These are phyloP conservation scores for Emericellopsis atlantica DNA, from an alignment of 2,329 filamentous ascomycete species.

Conservation along the genomic window DNA sequence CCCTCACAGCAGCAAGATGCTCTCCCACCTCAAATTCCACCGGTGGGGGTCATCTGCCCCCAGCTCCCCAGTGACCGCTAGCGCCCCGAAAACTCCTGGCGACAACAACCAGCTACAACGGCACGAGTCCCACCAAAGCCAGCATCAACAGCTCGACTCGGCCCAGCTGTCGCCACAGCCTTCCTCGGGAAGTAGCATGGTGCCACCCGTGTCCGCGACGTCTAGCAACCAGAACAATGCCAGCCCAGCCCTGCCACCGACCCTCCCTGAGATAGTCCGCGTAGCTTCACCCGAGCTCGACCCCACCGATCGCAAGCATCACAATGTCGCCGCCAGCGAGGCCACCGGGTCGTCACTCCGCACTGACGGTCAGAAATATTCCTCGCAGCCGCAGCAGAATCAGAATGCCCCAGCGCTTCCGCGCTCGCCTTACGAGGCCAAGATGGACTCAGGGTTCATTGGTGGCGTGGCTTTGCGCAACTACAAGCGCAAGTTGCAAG, in stretches of 20 bases:
- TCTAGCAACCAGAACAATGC: slow-evolving; percentile 23
- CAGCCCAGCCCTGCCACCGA: slow-evolving; percentile 5
- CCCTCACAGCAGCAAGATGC: slow-evolving; percentile 18
- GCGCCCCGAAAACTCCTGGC: not conserved
- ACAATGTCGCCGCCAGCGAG: slow-evolving; percentile 10
- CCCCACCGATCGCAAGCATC: slow-evolving; percentile 5
- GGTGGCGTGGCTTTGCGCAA: slow-evolving; percentile 42
- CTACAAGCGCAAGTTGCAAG: slow-evolving; percentile 23
- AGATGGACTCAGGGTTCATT: slow-evolving; percentile 33
- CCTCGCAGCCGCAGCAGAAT: slow-evolving; percentile 5
- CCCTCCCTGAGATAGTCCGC: slow-evolving; percentile 36
- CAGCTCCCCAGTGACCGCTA: slow-evolving; percentile 9
- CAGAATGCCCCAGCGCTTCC: slow-evolving; percentile 10
- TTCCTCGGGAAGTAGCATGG: slow-evolving; percentile 22
- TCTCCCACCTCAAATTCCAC: slow-evolving; percentile 45
- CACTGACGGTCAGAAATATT: slow-evolving; percentile 1
- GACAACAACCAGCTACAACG: not conserved
- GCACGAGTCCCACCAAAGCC: not conserved
- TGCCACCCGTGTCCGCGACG: slow-evolving; percentile 26
- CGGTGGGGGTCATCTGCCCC: slow-evolving; percentile 44
- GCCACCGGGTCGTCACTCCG: too few relatives aligned
- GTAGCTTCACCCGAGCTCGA: slow-evolving; percentile 28
- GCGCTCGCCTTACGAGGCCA: slow-evolving; percentile 17
- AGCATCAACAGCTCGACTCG: slow-evolving; percentile 24
- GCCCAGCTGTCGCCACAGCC: slow-evolving; percentile 26